Percentiles rank a stretch among this genome's conserved stretches.
Conservation (phyloP, 805 yeast genomes). For the Wickerhamomyces chaumierensis region DNA sequence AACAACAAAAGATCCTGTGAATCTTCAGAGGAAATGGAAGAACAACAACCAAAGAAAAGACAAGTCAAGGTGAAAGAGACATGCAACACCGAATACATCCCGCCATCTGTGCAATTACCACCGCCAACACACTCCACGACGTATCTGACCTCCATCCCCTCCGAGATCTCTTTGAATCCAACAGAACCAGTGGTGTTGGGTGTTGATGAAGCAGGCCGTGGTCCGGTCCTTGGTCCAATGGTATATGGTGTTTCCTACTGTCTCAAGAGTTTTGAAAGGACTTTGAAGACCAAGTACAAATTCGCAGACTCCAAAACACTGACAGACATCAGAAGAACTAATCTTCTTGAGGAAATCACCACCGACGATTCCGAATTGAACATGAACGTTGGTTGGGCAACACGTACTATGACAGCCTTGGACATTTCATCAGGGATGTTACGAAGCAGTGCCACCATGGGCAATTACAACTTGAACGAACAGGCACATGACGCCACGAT, state of each 20-base stretch:
- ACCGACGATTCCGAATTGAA: constrained; percentile 29
- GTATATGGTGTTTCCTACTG: constrained; percentile 88
- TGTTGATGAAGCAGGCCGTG: constrained; percentile 98
- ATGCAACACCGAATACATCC: constrained; percentile 13
- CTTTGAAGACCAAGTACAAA: constrained; percentile 47
- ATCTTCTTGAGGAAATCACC: constrained; percentile 50
- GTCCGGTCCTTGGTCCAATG: constrained; percentile 97
- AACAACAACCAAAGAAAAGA: too few species aligned
- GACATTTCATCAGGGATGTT: constrained; percentile 90
- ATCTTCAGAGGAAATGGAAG: too few species aligned
- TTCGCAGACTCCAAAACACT: constrained; percentile 91
- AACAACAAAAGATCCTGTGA: too few species aligned
- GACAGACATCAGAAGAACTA: constrained; percentile 58
- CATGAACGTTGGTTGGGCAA: constrained; percentile 74
- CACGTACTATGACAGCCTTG: constrained; percentile 72
- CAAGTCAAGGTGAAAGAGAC: not conserved
- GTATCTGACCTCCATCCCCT: constrained; percentile 40
- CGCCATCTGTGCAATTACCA: constrained; percentile 24
- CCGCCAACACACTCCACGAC: constrained; percentile 33
- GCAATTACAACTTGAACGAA: constrained; percentile 63
- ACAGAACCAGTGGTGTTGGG: constrained; percentile 49
- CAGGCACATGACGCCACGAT: constrained; percentile 97
- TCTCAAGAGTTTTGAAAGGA: constrained; percentile 34
- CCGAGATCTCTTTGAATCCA: constrained; percentile 20
- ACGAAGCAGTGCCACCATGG: constrained; percentile 39